phyloP scores from a whole-genome alignment of 1,139 yeast genomes.

The Pichia sp. region DNA sequence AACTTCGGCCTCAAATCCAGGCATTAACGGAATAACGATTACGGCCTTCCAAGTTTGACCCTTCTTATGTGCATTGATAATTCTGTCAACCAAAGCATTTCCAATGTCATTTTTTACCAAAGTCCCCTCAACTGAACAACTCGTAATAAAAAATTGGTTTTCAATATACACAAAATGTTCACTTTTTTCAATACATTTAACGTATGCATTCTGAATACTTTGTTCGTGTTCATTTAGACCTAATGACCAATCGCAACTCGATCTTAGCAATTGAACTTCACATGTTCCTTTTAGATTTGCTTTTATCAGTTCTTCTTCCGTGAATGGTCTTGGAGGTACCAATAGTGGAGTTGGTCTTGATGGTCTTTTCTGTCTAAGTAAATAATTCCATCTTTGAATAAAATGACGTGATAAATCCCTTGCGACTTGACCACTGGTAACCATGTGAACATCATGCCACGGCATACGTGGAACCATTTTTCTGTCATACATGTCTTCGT shows the following conservation, averaged over 20 bases:
- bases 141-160: conserved; percentile 77
- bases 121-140: conserved; percentile 80
- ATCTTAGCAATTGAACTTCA: conserved; percentile 82
- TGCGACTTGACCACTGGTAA: conserved; percentile 92
- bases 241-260: conserved; percentile 88
- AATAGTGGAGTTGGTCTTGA: conserved; percentile 87
- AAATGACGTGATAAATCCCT: conserved; percentile 90
- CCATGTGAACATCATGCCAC: conserved; percentile 99
- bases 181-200: conserved; percentile 83
- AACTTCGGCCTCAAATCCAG: conserved; percentile 93
- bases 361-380: conserved; percentile 87
- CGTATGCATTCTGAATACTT: conserved; percentile 88
- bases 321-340: conserved; percentile 86
- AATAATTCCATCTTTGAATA: conserved; percentile 95
- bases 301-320: conserved; percentile 57
- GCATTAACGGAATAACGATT: conserved; percentile 90
- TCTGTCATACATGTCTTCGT: conserved; percentile 89
- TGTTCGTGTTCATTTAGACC: conserved; percentile 81
- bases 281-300: conserved; percentile 77
- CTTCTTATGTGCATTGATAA: conserved; percentile 75
- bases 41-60: conserved; percentile 83
- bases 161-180: conserved; percentile 92
- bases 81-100: conserved; percentile 92
- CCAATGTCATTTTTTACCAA: conserved; percentile 86
- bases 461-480: conserved; percentile 87